A percentile compares a stretch with the other conserved stretches of the same genome.
These are phyloP conservation scores for Xylariaceae sp. DNA, from an alignment of 2,329 filamentous ascomycete genomes.

Conservation along the genomic window DNA sequence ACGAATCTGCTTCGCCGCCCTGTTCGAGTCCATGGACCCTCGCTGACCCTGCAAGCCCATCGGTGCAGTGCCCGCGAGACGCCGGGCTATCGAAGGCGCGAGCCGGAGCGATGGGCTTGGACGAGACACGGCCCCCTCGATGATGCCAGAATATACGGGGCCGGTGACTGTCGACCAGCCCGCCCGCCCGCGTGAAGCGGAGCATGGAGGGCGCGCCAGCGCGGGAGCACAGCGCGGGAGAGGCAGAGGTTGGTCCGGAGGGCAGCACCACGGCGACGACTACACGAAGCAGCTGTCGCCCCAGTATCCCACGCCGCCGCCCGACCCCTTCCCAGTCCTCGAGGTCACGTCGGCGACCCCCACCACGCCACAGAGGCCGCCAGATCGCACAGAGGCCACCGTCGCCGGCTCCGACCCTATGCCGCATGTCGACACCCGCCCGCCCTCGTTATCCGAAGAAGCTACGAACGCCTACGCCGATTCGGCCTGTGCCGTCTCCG, in stretches of 20 bases:
- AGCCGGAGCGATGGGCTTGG: background rate
- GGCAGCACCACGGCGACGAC: too few relatives aligned
- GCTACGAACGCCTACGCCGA: background rate
- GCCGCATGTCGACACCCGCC: background rate
- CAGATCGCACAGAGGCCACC: background rate
- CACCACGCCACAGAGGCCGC: background rate
- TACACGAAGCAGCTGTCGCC: background rate
- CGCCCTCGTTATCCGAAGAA: background rate
- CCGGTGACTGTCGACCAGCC: background rate
- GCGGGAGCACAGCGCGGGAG: background rate
- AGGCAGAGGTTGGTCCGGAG: background rate
- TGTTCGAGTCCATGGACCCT: too few relatives aligned
- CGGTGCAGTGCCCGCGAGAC: too few relatives aligned
- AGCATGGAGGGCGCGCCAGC: background rate
- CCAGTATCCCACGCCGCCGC: background rate
- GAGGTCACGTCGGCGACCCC: background rate
- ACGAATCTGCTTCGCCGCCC: too few relatives aligned
- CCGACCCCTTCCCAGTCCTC: conserved; percentile 1
- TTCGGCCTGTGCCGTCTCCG: background rate
- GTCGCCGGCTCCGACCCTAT: background rate
- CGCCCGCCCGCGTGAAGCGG: background rate
- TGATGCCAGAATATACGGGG: background rate
- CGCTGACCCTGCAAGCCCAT: too few relatives aligned
- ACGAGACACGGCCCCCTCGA: background rate
- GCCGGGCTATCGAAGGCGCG: too few relatives aligned